A percentile compares a stretch with the other conserved stretches of the same genome.
Conservation (phyloP, 108 stramenopile genomes). For the Skeletonema marinoi region DNA sequence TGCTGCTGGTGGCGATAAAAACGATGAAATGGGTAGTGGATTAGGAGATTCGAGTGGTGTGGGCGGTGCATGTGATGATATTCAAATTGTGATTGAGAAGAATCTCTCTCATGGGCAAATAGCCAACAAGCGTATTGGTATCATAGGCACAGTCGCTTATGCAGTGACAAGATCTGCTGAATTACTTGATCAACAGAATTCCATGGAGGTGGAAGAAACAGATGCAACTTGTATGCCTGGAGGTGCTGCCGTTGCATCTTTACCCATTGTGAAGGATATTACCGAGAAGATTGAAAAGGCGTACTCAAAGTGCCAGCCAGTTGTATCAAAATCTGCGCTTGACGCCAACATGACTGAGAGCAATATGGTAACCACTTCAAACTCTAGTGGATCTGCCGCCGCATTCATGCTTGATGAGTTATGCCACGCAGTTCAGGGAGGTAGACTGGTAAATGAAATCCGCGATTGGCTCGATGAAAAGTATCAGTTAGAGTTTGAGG, state of each 20-base stretch:
- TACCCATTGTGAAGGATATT: constrained; percentile 37
- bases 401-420: constrained; percentile 53
- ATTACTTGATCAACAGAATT: constrained; percentile 13
- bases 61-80: constrained; percentile 43
- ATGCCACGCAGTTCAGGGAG: constrained; percentile 49
- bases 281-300: constrained; percentile 44
- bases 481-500: constrained; percentile 36
- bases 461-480: constrained; percentile 35
- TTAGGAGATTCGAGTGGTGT: constrained; percentile 10
- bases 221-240: constrained; percentile 8
- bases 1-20: constrained; percentile 32
- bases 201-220: constrained; percentile 3
- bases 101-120: constrained; percentile 30
- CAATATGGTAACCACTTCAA: background rate
- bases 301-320: constrained; percentile 34
- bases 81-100: constrained; percentile 54
- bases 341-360: background rate
- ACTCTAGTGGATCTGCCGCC: constrained; percentile 29
- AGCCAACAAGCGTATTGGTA: constrained; percentile 43
- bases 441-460: constrained; percentile 30
- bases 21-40: background rate
- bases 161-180: constrained; percentile 46
- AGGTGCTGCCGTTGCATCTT: background rate
- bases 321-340: background rate
- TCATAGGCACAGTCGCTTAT: constrained; percentile 53